A percentile compares a stretch with the other conserved stretches of the same genome.
Conservation (phyloP, 176 grass and related monocot species). For the Oryza meyeriana region DNA sequence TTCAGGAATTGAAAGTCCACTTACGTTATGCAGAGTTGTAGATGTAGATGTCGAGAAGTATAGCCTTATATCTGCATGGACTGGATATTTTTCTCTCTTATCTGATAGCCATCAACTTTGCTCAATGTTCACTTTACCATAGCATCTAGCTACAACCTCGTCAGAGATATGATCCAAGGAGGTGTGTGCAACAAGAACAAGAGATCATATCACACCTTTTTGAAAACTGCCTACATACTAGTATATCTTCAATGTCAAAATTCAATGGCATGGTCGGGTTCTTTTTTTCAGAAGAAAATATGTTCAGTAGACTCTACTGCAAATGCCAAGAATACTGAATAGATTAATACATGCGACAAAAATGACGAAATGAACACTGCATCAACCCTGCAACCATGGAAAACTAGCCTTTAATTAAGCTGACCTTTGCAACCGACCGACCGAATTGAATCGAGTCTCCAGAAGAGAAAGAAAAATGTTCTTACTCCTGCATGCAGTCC, state of each 20-base stretch:
- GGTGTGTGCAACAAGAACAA: background rate
- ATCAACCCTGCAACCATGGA: background rate
- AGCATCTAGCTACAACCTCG: background rate
- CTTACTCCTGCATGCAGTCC: background rate
- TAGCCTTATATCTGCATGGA: conserved; percentile 4
- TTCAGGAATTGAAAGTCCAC: conserved; percentile 4
- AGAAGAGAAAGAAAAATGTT: background rate
- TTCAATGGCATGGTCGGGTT: background rate
- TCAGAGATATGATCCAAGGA: background rate
- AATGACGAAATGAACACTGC: background rate
- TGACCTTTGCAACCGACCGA: background rate
- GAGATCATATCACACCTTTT: background rate
- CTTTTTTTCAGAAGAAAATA: background rate
- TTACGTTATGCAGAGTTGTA: background rate
- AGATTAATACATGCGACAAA: background rate
- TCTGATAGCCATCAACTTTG: background rate
- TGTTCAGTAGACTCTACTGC: background rate
- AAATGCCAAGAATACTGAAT: background rate
- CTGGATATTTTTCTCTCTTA: conserved; percentile 10
- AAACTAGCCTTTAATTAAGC: background rate
- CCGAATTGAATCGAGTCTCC: background rate
- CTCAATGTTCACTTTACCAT: background rate
- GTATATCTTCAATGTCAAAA: background rate
- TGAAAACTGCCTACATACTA: background rate
- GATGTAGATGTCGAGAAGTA: conserved; percentile 23